Percentiles rank a stretch among this genome's conserved stretches.
Conservation (phyloP, 805 yeast species). For the Ogataea paraovalis region DNA sequence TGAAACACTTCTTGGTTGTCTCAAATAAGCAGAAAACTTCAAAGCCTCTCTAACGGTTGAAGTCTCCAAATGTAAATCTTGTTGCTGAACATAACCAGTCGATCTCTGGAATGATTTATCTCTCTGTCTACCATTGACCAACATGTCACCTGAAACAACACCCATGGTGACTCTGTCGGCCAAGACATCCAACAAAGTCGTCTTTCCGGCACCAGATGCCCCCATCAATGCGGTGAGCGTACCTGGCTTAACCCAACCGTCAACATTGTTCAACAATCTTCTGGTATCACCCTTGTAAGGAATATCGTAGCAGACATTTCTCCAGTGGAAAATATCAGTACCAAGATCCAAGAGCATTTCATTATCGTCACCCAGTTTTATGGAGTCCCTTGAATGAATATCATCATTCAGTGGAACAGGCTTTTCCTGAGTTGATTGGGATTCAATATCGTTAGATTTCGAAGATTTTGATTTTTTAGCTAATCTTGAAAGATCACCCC, state of each 20-base stretch:
- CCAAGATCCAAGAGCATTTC: constrained; percentile 14
- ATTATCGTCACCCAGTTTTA: constrained; percentile 11
- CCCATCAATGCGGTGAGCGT: constrained; percentile 69
- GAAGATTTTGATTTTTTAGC: constrained; percentile 29
- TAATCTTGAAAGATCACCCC: constrained; percentile 36
- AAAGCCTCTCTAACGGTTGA: constrained; percentile 50
- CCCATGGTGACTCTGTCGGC: constrained; percentile 50
- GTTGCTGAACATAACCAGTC: constrained; percentile 55
- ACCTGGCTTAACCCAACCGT: constrained; percentile 80
- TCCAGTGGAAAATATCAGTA: constrained; percentile 65
- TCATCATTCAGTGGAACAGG: constrained; percentile 12
- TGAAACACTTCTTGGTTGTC: constrained; percentile 39
- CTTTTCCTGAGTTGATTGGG: constrained; percentile 8
- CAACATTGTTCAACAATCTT: constrained; percentile 54
- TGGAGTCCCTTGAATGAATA: constrained; percentile 28
- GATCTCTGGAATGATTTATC: constrained; percentile 47
- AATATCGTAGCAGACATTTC: constrained; percentile 62
- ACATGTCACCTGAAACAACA: constrained; percentile 49
- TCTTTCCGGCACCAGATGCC: constrained; percentile 56
- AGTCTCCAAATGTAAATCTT: constrained; percentile 46
- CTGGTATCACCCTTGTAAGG: constrained; percentile 52
- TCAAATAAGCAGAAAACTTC: constrained; percentile 42
- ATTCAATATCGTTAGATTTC: constrained; percentile 21
- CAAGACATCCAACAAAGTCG: constrained; percentile 46
- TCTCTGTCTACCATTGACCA: constrained; percentile 47